Base-by-base conservation (phyloP, 768 basidiomycete species). In the Suillus spraguei region DNA sequence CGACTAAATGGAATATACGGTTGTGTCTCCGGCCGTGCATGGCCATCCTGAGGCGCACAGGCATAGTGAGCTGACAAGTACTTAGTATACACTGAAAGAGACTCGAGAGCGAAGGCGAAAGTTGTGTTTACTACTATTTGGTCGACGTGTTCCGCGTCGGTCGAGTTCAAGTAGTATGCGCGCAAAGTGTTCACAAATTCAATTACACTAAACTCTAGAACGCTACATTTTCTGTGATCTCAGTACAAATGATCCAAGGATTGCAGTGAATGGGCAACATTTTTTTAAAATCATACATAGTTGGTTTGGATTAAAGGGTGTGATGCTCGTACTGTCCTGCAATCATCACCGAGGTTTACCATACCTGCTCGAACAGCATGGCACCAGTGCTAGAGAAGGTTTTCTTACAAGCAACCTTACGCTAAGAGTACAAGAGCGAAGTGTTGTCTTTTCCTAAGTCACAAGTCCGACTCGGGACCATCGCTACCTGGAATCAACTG, bases 1-100 rank as follows among this genome's bases (percentile, higher is more conserved):
- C 96, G 66, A 97, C 95, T 66, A 98, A 77, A 70, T 94, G 91
- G 74, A 93, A 92, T 62, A 91, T 83, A 47, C 89, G 88, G 72
- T 82, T 83, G 77, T 95, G 87, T 68, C 85, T 83, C 61, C 75
- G 79, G 71, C 92, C 95, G 68, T 94, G 91, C 71, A 96, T 81
- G 61, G 95, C 87, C 71, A 97, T 83, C 49, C 95, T 90, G 52
- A 98, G 81, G 68, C 94, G 89, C 69, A 97, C 84, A 52, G 91
- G 82, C 95, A 96, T 97, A 59, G 68, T 72, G 65, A 44, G n/a
- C n/a, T 58, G 28, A 39, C 56, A 24, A 60, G 63, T 52, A n/a
- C n/a, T n/a, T n/a, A 24, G 22, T 28, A 54, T n/a, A 17, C 24
- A 35, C 60, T 60, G 56, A 20, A 32, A 28, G 17, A 41, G n/a